Conservation (phyloP, 345 rosid genomes). For the Lumnitzera littorea region DNA sequence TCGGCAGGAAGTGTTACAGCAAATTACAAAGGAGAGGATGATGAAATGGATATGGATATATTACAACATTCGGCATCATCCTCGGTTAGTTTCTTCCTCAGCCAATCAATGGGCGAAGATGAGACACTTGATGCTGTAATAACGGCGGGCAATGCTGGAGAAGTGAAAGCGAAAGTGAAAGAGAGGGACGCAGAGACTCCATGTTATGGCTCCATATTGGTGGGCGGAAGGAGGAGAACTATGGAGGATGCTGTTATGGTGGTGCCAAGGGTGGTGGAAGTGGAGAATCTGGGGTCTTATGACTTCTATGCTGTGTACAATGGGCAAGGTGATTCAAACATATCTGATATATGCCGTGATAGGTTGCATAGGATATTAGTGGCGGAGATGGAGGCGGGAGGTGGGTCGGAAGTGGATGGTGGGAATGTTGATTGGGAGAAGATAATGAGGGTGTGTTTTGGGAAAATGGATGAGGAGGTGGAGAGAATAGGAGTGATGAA, state of each 20-base stretch:
- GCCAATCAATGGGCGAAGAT: too few relatives aligned
- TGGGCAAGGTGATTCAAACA: conserved; percentile 29
- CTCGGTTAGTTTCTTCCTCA: too few relatives aligned
- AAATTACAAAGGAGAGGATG: too few relatives aligned
- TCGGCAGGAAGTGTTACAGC: too few relatives aligned
- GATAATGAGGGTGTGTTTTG: conserved; percentile 26
- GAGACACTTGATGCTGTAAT: too few relatives aligned
- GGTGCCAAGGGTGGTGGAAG: conserved; percentile 6
- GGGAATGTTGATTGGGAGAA: conserved; percentile 19
- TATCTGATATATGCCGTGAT: conserved; percentile 17
- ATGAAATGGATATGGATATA: too few relatives aligned
- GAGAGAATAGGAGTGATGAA: not conserved
- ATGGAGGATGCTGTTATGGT: conserved; percentile 30
- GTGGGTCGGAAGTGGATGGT: not conserved
- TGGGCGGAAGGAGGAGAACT: conserved; percentile 26
- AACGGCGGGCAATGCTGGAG: not conserved
- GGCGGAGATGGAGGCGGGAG: conserved; percentile 19
- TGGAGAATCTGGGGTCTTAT: conserved; percentile 7
- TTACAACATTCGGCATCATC: too few relatives aligned
- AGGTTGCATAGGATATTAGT: conserved; percentile 27
- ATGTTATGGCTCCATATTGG: conserved; percentile 26
- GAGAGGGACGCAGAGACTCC: not conserved
- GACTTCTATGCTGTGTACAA: conserved; percentile 36
- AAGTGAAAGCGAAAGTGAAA: not conserved
- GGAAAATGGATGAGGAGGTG: conserved; percentile 36